Evolutionary conservation across 768 basidiomycete species (phyloP), one percentile per base, ranked within the genome.

Genomic region (Cyathus striatus): DNA sequence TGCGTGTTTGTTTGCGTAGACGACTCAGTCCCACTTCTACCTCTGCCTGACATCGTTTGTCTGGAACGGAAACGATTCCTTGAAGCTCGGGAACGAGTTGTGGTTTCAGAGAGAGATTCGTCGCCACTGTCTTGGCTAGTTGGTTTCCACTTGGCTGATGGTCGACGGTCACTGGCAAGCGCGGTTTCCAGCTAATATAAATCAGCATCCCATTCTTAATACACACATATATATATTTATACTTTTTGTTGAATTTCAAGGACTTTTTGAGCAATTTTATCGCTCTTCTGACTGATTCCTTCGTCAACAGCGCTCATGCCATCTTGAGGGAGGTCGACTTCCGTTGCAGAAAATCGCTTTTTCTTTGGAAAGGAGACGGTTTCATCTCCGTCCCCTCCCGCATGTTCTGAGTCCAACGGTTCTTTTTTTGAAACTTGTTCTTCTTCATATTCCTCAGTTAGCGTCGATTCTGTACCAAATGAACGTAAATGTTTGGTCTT

Each of bases 191-290:
- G 69, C 90, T 92, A 20, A 48, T 14, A 26, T 45, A 48, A 39
- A 46, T 24, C 50, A 52, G 23, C 25, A 43, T 34, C 38, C 36
- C 2, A 16, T 25, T 16, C 12, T n/a, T n/a, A 20, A n/a, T 42
- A 14, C 18, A 22, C 41, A 34, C 44, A 35, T 5, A 38, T 23
- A 36, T 27, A 40, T 18, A 38, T n/a, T 61, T 70, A 42, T 34
- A 91, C 92, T 79, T 94, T 95, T 50, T 87, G 81, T 65, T 95
- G 91, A 45, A 96, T 94, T 61, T 86, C 81, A 38, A 86, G 56
- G 36, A 96, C 87, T 61, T 92, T 90, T 59, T 87, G 80, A 20
- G 89, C 85, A 43, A 96, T 93, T 56, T 78, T 81, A 53, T 94
- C 92, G 50, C 86, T 91, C 59, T 83, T 83, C 56, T 83, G 75